Percentiles rank a stretch among this genome's conserved stretches.
Conservation (phyloP, 1,284 basidiomycete genomes). For the Leccinum insolens region DNA sequence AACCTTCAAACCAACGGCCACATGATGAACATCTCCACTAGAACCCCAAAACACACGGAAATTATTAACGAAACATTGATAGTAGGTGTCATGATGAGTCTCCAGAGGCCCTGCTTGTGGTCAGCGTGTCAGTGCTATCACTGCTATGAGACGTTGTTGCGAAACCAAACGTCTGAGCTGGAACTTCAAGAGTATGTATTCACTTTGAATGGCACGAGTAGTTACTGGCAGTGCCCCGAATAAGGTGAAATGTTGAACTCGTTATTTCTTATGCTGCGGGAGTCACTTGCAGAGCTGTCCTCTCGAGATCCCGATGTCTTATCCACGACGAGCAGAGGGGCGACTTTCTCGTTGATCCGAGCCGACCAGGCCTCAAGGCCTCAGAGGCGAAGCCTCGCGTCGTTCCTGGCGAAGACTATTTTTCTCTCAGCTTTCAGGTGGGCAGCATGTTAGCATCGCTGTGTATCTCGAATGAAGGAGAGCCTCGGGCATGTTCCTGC, state of each 20-base stretch:
- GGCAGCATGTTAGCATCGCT: constrained; percentile 58
- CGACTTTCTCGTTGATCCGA: constrained; percentile 30
- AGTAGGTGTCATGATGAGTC: background rate
- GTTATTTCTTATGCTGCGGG: constrained; percentile 44
- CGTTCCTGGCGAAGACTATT: constrained; percentile 50
- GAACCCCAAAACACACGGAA: background rate
- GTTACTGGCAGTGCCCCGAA: too few relatives aligned
- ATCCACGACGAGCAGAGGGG: constrained; percentile 55
- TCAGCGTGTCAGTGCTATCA: background rate
- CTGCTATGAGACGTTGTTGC: background rate
- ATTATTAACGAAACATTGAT: background rate
- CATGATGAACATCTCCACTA: background rate
- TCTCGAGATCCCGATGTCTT: constrained; percentile 57
- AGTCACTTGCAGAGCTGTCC: constrained; percentile 71
- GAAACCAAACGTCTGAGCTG: background rate
- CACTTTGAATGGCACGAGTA: too few relatives aligned
- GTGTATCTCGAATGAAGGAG: constrained; percentile 58
- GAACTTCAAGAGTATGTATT: background rate
- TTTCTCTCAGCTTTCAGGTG: constrained; percentile 69
- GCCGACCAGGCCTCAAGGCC: background rate
- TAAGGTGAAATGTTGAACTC: too few relatives aligned
- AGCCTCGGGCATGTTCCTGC: constrained; percentile 63
- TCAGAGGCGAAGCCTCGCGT: background rate
- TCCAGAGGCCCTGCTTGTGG: background rate
- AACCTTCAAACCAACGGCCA: background rate